These are phyloP conservation scores for Rhizopogon roseolus DNA, from an alignment of 768 basidiomycete species.

Conservation along the genomic window DNA sequence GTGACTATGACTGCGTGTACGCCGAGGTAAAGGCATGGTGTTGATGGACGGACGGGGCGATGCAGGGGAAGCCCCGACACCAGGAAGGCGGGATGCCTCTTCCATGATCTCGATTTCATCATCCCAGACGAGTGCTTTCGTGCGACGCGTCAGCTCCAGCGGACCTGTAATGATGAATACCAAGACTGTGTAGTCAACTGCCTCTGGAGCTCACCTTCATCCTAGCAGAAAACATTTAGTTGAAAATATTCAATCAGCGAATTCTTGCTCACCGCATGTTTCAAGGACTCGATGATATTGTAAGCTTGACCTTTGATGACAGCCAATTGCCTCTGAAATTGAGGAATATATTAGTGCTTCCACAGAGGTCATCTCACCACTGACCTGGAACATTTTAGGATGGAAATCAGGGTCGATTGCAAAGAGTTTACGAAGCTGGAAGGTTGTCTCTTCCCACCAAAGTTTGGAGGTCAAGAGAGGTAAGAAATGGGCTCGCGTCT, in stretches of 20 bases:
- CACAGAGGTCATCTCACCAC: conserved; percentile 13
- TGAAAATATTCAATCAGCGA: conserved; percentile 6
- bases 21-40: conserved; percentile 52
- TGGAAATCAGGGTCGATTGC: conserved; percentile 83
- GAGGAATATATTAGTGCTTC: conserved; percentile 2
- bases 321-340: conserved; percentile 70
- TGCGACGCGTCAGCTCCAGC: conserved; percentile 80
- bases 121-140: conserved; percentile 79
- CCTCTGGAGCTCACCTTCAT: conserved; percentile 54
- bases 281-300: conserved; percentile 83
- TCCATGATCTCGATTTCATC: conserved; percentile 76
- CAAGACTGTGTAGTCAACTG: neutral
- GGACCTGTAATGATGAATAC: conserved; percentile 51
- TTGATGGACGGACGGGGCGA: conserved; percentile 62
- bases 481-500: conserved; percentile 77
- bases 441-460: conserved; percentile 91
- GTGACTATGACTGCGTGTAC: conserved; percentile 54
- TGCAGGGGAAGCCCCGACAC: conserved; percentile 26
- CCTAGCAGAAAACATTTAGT: conserved; percentile 35
- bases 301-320: conserved; percentile 92
- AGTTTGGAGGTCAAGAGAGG: conserved; percentile 75
- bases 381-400: conserved; percentile 82
- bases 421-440: conserved; percentile 70
- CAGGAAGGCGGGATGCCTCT: conserved; percentile 34
- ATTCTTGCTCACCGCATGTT: conserved; percentile 54